Conservation (phyloP, 2,329 filamentous ascomycete species). For the Pseudocercospora ulei region DNA sequence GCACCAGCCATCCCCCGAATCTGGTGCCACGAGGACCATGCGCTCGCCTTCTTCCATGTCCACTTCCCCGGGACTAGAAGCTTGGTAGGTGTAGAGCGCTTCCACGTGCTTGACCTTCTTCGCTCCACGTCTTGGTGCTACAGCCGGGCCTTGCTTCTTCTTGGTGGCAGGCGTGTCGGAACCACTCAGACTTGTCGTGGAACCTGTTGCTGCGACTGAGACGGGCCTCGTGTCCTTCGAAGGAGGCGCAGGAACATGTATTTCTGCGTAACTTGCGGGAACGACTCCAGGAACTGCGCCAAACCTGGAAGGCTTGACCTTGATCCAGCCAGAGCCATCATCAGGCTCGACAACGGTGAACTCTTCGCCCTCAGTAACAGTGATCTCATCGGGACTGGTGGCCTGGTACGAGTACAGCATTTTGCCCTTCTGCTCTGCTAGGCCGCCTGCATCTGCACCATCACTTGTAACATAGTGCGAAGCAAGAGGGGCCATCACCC, state of each 20-base stretch:
- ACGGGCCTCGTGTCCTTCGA: slow-evolving; percentile 22
- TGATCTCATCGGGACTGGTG: slow-evolving; percentile 69
- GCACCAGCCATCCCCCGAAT: slow-evolving; percentile 88
- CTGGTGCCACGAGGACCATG: slow-evolving; percentile 79
- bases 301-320: slow-evolving; percentile 49
- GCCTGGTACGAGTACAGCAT: slow-evolving; percentile 87
- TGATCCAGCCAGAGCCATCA: slow-evolving; percentile 87
- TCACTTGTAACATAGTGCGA: slow-evolving; percentile 61
- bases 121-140: slow-evolving; percentile 55
- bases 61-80: slow-evolving; percentile 76
- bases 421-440: slow-evolving; percentile 59
- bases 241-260: slow-evolving; percentile 30
- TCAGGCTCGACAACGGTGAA: slow-evolving; percentile 74
- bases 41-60: slow-evolving; percentile 84
- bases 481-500: slow-evolving; percentile 81
- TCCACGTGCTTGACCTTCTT: slow-evolving; percentile 93
- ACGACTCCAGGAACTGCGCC: slow-evolving; percentile 74
- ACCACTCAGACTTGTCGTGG: slow-evolving; percentile 56
- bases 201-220: slow-evolving; percentile 51
- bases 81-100: slow-evolving; percentile 83
- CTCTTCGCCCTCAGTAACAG: slow-evolving; percentile 67
- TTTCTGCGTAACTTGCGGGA: slow-evolving; percentile 74
- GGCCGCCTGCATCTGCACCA: slow-evolving; percentile 39
- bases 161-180: slow-evolving; percentile 38
- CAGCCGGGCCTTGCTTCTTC: slow-evolving; percentile 85